Conservation (phyloP, 2,329 filamentous ascomycete genomes). For the Cadophora sp. region DNA sequence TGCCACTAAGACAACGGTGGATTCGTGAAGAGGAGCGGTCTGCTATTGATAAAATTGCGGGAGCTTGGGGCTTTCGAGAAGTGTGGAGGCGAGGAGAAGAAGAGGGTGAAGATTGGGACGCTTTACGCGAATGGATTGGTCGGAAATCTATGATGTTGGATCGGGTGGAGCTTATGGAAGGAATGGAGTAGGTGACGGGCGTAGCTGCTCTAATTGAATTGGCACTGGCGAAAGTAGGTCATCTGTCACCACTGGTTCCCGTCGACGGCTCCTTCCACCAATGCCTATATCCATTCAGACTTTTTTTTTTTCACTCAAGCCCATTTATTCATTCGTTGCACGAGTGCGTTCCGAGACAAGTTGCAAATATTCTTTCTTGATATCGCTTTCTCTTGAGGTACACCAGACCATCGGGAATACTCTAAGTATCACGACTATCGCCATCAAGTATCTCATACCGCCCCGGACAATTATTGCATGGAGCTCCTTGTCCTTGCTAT, state of each 20-base stretch:
- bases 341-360: background rate
- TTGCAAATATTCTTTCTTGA: constrained; percentile 1
- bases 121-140: constrained; percentile 81
- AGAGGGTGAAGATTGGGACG: constrained; percentile 88
- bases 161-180: constrained; percentile 87
- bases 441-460: background rate
- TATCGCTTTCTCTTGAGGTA: background rate
- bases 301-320: background rate
- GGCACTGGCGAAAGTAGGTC: background rate
- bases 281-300: background rate
- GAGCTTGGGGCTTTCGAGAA: constrained; percentile 92
- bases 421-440: background rate
- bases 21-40: constrained; percentile 88
- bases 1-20: constrained; percentile 82
- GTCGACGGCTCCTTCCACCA: background rate
- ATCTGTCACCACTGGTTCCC: background rate
- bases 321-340: background rate
- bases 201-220: background rate
- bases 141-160: constrained; percentile 90
- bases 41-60: constrained; percentile 84
- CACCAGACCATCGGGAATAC: background rate
- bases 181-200: constrained; percentile 69
- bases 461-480: background rate
- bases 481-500: background rate
- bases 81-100: constrained; percentile 83